phyloP scores from a whole-genome alignment of 306 rosid genomes.

The Cucumis cinereus region DNA sequence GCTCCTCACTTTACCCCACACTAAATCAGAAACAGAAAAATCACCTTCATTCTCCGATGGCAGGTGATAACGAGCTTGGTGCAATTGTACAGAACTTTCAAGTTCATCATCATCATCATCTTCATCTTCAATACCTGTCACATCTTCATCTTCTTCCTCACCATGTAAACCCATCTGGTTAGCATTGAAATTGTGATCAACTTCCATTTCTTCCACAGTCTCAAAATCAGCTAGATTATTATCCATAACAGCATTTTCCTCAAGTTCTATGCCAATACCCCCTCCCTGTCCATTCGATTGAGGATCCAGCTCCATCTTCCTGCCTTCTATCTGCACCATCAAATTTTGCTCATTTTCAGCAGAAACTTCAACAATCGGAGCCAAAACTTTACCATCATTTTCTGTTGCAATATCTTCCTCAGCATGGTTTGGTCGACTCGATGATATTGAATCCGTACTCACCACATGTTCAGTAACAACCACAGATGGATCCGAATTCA shows the following conservation, averaged over 20 bases:
- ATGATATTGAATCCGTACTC: background rate
- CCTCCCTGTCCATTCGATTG: background rate
- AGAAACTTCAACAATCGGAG: conserved; percentile 13
- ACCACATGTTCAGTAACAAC: background rate
- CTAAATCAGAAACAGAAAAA: conserved; percentile 67
- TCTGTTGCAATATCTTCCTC: conserved; percentile 12
- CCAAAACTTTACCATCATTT: conserved; percentile 8
- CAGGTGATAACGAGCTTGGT: conserved; percentile 35
- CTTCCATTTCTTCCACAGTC: conserved; percentile 10
- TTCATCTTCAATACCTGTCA: conserved; percentile 13
- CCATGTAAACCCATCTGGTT: conserved; percentile 33
- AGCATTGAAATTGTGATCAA: conserved; percentile 19
- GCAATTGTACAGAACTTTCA: conserved; percentile 17
- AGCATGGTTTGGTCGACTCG: conserved; percentile 9
- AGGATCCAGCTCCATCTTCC: background rate
- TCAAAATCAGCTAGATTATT: conserved; percentile 15
- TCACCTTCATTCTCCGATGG: conserved; percentile 52
- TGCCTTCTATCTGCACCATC: conserved; percentile 1
- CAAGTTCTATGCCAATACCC: background rate
- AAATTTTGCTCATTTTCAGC: conserved; percentile 7
- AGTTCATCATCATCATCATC: conserved; percentile 29
- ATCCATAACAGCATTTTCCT: conserved; percentile 8
- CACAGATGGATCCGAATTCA: background rate
- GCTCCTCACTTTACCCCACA: conserved; percentile 97
- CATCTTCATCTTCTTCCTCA: conserved; percentile 37